A percentile compares a stretch with the other conserved stretches of the same genome.
These are phyloP conservation scores for Acanthamoeba culbertsoni DNA, from an alignment of 208 protist species.

Conservation along the genomic window DNA sequence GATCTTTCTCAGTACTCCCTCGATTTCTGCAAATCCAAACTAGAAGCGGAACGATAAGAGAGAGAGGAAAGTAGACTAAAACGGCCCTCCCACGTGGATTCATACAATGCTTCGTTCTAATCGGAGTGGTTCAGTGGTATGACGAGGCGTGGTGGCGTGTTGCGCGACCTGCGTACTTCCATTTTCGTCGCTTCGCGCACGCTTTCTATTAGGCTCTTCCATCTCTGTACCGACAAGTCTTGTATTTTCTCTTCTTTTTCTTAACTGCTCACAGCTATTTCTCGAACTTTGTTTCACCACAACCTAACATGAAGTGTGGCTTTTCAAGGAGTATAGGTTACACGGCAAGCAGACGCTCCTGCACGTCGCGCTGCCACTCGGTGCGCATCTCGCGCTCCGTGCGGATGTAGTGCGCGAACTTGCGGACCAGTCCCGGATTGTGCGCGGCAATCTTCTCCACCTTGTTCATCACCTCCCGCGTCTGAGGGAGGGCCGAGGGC, in stretches of 20 bases:
- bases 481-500: neutral
- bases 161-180: neutral
- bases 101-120: neutral
- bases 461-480: neutral
- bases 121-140: neutral
- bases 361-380: neutral
- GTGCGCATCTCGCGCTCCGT: conserved; percentile 1
- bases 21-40: neutral
- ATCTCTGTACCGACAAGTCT: no score
- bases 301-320: no score
- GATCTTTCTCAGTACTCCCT: neutral
- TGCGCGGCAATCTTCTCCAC: conserved; percentile 32
- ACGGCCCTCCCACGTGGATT: no score
- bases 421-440: neutral
- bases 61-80: neutral
- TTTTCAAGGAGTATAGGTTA: neutral
- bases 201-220: neutral
- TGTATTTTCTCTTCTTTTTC: no score
- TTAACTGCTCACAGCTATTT: neutral
- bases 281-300: neutral
- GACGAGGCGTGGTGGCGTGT: neutral
- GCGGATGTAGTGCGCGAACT: conserved; percentile 15
- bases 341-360: neutral
- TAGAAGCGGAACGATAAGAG: neutral
- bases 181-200: neutral